Evolutionary conservation across 176 grass and related monocot species (phyloP).

Genomic region (Cenchrus americanus): DNA sequence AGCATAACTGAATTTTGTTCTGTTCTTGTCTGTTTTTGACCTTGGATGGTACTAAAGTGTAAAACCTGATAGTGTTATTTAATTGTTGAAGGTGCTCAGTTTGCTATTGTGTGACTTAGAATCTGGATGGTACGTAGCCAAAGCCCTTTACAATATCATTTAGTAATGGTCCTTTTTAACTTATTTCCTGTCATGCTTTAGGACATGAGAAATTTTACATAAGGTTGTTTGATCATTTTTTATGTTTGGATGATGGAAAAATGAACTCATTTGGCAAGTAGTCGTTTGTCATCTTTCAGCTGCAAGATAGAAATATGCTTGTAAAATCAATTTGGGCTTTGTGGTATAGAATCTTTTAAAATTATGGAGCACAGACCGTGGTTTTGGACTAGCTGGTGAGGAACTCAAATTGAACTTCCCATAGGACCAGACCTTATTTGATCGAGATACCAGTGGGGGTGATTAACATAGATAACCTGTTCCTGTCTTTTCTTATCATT

Average conservation of each 20-base stretch:
- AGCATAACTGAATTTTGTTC: constrained; percentile 15
- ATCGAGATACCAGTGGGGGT: background rate
- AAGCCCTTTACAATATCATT: background rate
- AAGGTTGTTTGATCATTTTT: background rate
- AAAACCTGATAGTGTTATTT: background rate
- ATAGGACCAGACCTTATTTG: background rate
- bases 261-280: background rate
- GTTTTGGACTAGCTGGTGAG: background rate
- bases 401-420: background rate
- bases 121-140: background rate
- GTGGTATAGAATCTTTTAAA: background rate
- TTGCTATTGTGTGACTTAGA: background rate
- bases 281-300: background rate
- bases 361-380: background rate
- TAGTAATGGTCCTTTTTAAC: background rate
- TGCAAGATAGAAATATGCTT: background rate
- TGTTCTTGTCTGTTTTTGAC: constrained; percentile 29
- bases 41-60: background rate
- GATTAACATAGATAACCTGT: constrained; percentile 1
- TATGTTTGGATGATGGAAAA: background rate
- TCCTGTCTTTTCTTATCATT: background rate
- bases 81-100: too few relatives aligned
- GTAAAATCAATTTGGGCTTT: constrained; percentile 15
- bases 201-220: background rate
- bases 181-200: background rate